Percentiles rank a stretch among this genome's conserved stretches.
Evolutionary conservation across 306 rosid genomes (phyloP).

Genomic region (Quercus ilex): DNA sequence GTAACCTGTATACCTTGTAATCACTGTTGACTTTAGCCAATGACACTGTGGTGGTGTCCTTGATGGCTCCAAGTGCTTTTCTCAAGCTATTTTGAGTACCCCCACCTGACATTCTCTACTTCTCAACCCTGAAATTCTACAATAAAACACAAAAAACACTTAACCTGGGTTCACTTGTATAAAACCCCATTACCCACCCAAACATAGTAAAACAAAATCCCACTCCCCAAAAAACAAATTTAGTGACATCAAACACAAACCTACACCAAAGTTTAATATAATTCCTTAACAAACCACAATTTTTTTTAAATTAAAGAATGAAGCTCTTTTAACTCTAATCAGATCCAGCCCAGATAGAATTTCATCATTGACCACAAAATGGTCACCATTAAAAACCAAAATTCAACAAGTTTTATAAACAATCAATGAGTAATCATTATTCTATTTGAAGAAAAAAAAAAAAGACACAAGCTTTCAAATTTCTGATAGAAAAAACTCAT

Average conservation of each 20-base stretch:
- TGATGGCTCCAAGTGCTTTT: constrained; percentile 94
- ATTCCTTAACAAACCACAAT: neutral
- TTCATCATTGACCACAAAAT: constrained; percentile 11
- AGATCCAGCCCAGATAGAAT: constrained; percentile 45
- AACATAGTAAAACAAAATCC: neutral
- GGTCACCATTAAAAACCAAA: constrained; percentile 9
- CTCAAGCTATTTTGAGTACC: constrained; percentile 85
- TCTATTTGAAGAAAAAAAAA: neutral
- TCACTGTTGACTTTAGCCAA: constrained; percentile 99
- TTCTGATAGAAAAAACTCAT: constrained; percentile 6
- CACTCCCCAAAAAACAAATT: constrained; percentile 17
- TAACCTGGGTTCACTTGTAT: constrained; percentile 6
- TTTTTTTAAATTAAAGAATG: constrained; percentile 5
- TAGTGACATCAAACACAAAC: constrained; percentile 20
- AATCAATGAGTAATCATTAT: neutral
- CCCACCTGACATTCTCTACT: constrained; percentile 72
- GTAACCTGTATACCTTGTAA: constrained; percentile 66
- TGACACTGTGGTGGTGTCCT: constrained; percentile 95
- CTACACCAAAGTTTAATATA: neutral
- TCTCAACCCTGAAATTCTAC: constrained; percentile 45
- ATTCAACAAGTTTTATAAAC: constrained; percentile 13
- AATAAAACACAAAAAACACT: constrained; percentile 2
- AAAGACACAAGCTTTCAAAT: neutral
- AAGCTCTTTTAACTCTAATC: constrained; percentile 1
- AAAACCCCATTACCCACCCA: constrained; percentile 4